phyloP scores from a whole-genome alignment of 331 rosid species.

The Telfairia occidentalis region DNA sequence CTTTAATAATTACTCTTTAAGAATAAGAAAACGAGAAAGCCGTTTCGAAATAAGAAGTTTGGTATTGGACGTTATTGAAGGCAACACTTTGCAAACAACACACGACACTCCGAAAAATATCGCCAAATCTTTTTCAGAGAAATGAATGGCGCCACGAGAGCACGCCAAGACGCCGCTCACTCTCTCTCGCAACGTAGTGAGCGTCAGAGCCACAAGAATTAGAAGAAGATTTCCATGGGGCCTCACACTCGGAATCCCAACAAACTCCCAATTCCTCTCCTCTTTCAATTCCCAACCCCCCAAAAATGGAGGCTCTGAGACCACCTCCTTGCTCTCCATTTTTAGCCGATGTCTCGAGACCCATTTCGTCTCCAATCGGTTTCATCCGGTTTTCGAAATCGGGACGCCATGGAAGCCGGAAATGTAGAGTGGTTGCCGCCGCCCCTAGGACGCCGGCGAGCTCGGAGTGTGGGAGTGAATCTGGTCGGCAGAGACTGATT shows the following conservation, averaged over 20 bases:
- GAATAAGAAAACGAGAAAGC: no score
- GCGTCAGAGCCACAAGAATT: slow-evolving; percentile 32
- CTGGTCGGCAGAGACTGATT: slow-evolving; percentile 16
- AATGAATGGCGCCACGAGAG: slow-evolving; percentile 1
- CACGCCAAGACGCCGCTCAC: neutral
- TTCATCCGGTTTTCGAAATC: slow-evolving; percentile 20
- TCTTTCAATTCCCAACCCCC: neutral
- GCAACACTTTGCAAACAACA: no score
- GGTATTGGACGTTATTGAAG: no score
- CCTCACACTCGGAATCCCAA: slow-evolving; percentile 20
- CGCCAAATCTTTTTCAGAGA: neutral
- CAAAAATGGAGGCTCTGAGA: slow-evolving; percentile 39
- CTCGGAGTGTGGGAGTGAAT: slow-evolving; percentile 2
- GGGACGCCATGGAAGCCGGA: slow-evolving; percentile 17
- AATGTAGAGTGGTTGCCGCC: slow-evolving; percentile 15
- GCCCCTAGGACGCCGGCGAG: no score
- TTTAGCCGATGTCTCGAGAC: slow-evolving; percentile 14
- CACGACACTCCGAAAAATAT: no score
- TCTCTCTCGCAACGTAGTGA: neutral
- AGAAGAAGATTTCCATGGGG: slow-evolving; percentile 35
- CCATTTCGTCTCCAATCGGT: slow-evolving; percentile 18
- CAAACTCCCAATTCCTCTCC: neutral
- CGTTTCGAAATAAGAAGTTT: no score
- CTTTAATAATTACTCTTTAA: no score
- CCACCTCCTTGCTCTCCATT: slow-evolving; percentile 11